Evolutionary conservation across 2,329 filamentous ascomycete species (phyloP), one percentile per base, ranked within the genome.

Genomic region (Camptophora hylomeconis): DNA sequence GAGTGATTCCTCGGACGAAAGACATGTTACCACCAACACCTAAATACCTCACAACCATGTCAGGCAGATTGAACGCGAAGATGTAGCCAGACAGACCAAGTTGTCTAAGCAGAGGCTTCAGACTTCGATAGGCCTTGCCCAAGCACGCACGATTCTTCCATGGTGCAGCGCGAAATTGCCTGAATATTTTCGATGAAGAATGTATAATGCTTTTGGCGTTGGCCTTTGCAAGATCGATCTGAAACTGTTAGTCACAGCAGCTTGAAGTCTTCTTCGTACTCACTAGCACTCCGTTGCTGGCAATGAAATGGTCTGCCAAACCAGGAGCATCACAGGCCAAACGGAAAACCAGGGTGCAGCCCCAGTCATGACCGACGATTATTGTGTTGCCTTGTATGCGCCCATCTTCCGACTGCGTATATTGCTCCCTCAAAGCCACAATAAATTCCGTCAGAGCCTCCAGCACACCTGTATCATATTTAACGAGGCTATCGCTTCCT

Each of bases 241-340:
- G 30, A 18, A 24, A 9, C 11, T 9, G 25, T 36, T 18, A 36
- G 31, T 14, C 8, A 18, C 20, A 3, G 24, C 16, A 11, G 6
- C 11, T 18, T 8, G 22, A 3, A 9, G 14, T 23, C 19, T 10
- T 13, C 10, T 9, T 6, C 4, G 15, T n/a, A 50, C 63, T 40
- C 56, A 71, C 67, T 40, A 68, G 54, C 7, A 65, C 54, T 3
- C 59, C 63, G 41, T 69, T 69, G 14, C 57, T 57, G 20, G 71
- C 46, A 20, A 73, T 60, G 41, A 67, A 69, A 21, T 65, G 58
- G 47, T 72, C 63, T 6, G 68, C 64, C 25, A 74, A 45, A 29
- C 61, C 54, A 12, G 60, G 56, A 16, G 69, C 69, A 41, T 73
- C 69, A n/a, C 63, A 54, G n/a, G 69, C 69, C 23, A 74, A 57